Conservation (phyloP, 768 basidiomycete genomes). For the Mycena maculata region DNA sequence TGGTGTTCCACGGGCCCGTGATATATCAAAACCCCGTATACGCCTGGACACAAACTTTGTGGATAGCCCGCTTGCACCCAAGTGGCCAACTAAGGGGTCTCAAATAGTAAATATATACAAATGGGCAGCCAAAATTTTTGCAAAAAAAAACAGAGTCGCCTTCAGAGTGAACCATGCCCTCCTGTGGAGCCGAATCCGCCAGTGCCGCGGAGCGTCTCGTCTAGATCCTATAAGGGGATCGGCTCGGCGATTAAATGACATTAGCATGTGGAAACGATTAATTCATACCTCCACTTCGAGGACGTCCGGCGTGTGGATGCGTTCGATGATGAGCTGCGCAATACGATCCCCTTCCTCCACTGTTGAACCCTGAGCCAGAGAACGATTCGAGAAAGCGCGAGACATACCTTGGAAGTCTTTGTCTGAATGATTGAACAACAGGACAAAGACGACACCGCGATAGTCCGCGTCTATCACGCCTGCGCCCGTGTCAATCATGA, state of each 20-base stretch:
- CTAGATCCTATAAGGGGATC: slow-evolving; percentile 71
- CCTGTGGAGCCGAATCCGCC: slow-evolving; percentile 97
- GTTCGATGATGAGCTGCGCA: slow-evolving; percentile 94
- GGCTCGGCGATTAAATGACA: slow-evolving; percentile 13
- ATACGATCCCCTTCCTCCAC: slow-evolving; percentile 96
- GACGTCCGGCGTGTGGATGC: slow-evolving; percentile 87
- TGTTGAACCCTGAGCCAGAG: slow-evolving; percentile 41
- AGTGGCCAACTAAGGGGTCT: background rate
- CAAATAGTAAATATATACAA: slow-evolving; percentile 7
- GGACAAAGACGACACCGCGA: slow-evolving; percentile 88
- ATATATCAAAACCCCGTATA: too few relatives aligned
- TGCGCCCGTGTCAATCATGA: slow-evolving; percentile 97
- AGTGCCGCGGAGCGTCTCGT: slow-evolving; percentile 84
- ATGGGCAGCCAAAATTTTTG: slow-evolving; percentile 6
- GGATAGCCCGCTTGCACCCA: too few relatives aligned
- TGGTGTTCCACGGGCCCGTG: too few relatives aligned
- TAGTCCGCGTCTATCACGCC: slow-evolving; percentile 98
- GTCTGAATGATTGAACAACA: slow-evolving; percentile 94
- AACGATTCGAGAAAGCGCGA: background rate
- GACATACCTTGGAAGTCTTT: slow-evolving; percentile 84
- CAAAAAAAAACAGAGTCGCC: slow-evolving; percentile 28
- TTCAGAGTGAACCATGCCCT: slow-evolving; percentile 70
- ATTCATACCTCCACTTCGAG: slow-evolving; percentile 83
- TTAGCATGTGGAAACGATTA: slow-evolving; percentile 5
- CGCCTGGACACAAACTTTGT: too few relatives aligned